Evolutionary conservation across 78 protist species (phyloP).

Genomic region (Polysphondylium violaceum): DNA sequence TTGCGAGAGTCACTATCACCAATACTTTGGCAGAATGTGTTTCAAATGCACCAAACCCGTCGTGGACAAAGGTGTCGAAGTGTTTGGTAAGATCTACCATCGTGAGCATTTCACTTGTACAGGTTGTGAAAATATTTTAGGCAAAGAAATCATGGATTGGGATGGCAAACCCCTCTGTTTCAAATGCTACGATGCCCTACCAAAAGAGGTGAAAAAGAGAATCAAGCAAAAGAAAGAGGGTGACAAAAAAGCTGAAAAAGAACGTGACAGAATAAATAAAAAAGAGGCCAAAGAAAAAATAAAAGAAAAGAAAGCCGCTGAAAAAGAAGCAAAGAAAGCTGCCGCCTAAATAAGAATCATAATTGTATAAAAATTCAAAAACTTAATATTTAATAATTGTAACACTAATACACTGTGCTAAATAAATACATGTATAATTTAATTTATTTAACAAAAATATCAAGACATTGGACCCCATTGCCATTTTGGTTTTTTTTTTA

Average conservation of each 20-base stretch:
- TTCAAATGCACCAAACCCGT: conserved; percentile 77
- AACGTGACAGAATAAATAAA: conserved; percentile 49
- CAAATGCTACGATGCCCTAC: conserved; percentile 80
- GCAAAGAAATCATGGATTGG: conserved; percentile 80
- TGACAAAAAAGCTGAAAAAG: conserved; percentile 72
- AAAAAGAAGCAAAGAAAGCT: background rate
- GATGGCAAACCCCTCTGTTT: conserved; percentile 82
- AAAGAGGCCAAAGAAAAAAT: conserved; percentile 72
- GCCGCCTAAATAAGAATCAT: background rate
- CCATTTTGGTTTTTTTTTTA: no score
- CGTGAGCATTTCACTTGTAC: conserved; percentile 82
- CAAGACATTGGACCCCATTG: no score
- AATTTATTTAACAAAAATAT: no score
- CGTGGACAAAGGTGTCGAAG: conserved; percentile 58
- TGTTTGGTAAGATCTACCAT: conserved; percentile 81
- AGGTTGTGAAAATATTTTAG: conserved; percentile 74
- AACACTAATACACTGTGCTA: no score
- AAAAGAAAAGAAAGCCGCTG: conserved; percentile 29
- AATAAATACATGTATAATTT: no score
- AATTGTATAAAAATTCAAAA: background rate
- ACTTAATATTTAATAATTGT: no score
- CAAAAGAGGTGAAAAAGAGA: conserved; percentile 80
- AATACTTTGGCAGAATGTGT: conserved; percentile 77
- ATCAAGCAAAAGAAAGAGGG: conserved; percentile 76
- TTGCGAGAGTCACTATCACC: conserved; percentile 82